A percentile compares a stretch with the other conserved stretches of the same genome.
phyloP scores from a whole-genome alignment of 352 stramenopile species.

The Pythium brachiatum region DNA sequence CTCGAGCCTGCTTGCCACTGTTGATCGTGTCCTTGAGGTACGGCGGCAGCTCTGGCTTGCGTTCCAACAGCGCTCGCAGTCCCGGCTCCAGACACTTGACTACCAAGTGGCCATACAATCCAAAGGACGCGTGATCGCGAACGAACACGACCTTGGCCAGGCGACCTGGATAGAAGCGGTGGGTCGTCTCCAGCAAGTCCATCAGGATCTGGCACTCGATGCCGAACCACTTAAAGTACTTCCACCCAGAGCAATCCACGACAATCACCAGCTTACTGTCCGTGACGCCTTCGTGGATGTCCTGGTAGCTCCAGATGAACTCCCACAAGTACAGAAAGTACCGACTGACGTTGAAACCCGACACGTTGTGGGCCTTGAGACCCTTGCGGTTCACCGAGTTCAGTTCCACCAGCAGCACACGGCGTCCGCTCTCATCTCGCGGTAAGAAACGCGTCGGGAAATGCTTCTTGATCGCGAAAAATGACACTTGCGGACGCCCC shows the following conservation, averaged over 20 bases:
- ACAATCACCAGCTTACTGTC: conserved; percentile 34
- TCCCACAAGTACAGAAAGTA: conserved; percentile 48
- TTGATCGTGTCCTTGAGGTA: background rate
- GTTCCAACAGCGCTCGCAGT: conserved; percentile 9
- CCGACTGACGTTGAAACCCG: conserved; percentile 28
- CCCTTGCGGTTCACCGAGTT: conserved; percentile 20
- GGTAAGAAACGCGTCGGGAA: conserved; percentile 31
- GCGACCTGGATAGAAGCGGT: conserved; percentile 28
- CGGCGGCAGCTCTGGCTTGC: background rate
- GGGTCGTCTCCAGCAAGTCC: conserved; percentile 24
- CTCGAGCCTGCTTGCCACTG: background rate
- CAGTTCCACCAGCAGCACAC: conserved; percentile 29
- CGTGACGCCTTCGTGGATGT: conserved; percentile 26
- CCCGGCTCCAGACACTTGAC: conserved; percentile 4
- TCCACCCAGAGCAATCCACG: conserved; percentile 31
- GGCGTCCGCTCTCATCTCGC: conserved; percentile 25
- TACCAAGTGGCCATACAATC: conserved; percentile 13
- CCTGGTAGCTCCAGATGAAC: conserved; percentile 47
- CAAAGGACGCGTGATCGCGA: conserved; percentile 19
- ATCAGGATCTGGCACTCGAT: conserved; percentile 28
- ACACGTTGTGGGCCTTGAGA: conserved; percentile 29
- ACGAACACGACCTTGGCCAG: conserved; percentile 26
- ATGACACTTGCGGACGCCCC: conserved; percentile 28
- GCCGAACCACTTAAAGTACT: conserved; percentile 28
- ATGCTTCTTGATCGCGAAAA: conserved; percentile 37